Evolutionary conservation across 768 basidiomycete genomes (phyloP).

Genomic region (Aureoboletus auriporus): DNA sequence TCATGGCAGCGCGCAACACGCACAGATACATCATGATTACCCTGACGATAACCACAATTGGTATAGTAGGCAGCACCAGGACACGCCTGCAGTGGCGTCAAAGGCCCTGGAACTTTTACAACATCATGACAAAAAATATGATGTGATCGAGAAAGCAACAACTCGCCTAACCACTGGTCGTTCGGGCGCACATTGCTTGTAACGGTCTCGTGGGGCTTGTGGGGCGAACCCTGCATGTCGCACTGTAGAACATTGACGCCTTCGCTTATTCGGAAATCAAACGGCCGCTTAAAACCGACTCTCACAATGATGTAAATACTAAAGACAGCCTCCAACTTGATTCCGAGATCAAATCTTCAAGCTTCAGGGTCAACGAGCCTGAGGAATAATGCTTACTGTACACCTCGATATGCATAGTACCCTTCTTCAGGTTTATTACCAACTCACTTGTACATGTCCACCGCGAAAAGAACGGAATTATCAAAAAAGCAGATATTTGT

Average conservation of each 20-base stretch:
- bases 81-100: conserved; percentile 22
- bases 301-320: neutral
- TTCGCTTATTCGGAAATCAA: neutral
- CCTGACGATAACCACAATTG: conserved; percentile 16
- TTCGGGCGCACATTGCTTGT: conserved; percentile 3
- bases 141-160: conserved; percentile 11
- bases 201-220: neutral
- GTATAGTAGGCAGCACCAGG: neutral
- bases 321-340: no score
- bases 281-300: neutral
- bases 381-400: neutral
- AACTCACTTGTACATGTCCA: conserved; percentile 1
- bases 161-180: conserved; percentile 17
- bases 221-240: neutral
- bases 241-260: neutral
- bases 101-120: conserved; percentile 9
- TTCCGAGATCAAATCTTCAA: conserved; percentile 5
- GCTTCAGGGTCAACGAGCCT: conserved; percentile 1
- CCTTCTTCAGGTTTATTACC: neutral
- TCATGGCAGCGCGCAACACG: conserved; percentile 13
- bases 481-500: conserved; percentile 27
- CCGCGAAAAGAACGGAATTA: neutral
- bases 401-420: neutral
- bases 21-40: conserved; percentile 11
- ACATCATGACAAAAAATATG: conserved; percentile 3